These are phyloP conservation scores for Thelonectria discophora DNA, from an alignment of 2,329 filamentous ascomycete species.

Conservation along the genomic window DNA sequence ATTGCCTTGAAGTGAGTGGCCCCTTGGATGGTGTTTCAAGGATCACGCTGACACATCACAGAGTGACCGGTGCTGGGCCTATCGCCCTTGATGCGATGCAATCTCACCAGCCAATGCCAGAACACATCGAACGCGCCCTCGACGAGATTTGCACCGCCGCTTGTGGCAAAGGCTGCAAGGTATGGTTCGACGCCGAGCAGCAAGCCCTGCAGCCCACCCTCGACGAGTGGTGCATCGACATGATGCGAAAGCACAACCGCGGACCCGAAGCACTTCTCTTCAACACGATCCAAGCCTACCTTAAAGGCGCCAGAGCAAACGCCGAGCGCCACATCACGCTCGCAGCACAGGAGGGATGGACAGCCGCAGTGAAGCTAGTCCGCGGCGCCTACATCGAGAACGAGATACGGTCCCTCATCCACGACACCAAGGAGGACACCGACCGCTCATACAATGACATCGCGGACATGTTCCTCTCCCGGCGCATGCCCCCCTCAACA, in stretches of 20 bases:
- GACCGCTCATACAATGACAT: constrained; percentile 61
- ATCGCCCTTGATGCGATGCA: constrained; percentile 50
- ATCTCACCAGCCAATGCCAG: constrained; percentile 45
- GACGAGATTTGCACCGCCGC: constrained; percentile 50
- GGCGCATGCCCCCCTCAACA: constrained; percentile 31
- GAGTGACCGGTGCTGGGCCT: constrained; percentile 54
- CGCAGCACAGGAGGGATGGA: constrained; percentile 59
- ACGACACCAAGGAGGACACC: constrained; percentile 61
- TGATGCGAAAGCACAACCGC: constrained; percentile 52
- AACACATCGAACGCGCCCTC: constrained; percentile 51
- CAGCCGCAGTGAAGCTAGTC: constrained; percentile 64
- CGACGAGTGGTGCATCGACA: constrained; percentile 42
- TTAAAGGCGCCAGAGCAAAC: constrained; percentile 55
- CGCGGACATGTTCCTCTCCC: constrained; percentile 55
- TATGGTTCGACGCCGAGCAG: constrained; percentile 58
- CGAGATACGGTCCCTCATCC: constrained; percentile 59
- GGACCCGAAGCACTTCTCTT: constrained; percentile 46
- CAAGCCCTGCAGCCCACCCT: constrained; percentile 54
- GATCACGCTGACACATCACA: constrained; percentile 25
- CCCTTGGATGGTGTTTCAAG: rapidly evolving
- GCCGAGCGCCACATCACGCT: constrained; percentile 56
- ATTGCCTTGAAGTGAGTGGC: constrained; percentile 64
- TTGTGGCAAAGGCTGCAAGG: constrained; percentile 48
- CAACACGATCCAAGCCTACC: constrained; percentile 66
- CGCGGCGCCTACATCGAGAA: constrained; percentile 64